These are phyloP conservation scores for Euphorbia tirucalli DNA, from an alignment of 345 rosid genomes.

Conservation along the genomic window DNA sequence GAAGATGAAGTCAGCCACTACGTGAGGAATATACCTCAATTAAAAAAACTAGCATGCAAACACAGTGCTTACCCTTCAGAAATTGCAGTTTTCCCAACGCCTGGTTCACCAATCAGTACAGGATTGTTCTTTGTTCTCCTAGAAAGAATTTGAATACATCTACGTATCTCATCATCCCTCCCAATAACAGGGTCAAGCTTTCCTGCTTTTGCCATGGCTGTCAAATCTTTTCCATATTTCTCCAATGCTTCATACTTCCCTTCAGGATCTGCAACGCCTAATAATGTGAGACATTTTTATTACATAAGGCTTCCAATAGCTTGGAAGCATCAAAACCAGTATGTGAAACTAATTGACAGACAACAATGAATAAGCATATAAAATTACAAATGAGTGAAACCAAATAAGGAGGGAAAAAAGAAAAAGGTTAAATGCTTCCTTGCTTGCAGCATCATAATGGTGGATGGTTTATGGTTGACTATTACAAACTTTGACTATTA, in stretches of 20 bases:
- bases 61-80: slow-evolving; percentile 78
- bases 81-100: slow-evolving; percentile 98
- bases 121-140: slow-evolving; percentile 99
- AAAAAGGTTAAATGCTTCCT: not conserved
- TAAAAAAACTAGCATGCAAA: not conserved
- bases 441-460: not conserved
- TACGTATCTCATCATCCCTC: slow-evolving; percentile 97
- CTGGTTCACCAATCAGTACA: slow-evolving; percentile 97
- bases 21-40: not conserved
- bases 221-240: slow-evolving; percentile 94
- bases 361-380: not conserved
- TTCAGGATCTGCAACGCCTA: slow-evolving; percentile 71
- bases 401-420: not conserved
- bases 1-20: not conserved
- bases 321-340: not conserved
- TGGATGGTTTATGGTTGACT: not conserved
- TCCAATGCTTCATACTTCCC: slow-evolving; percentile 96
- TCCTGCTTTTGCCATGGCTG: slow-evolving; percentile 95
- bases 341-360: slow-evolving; percentile 5
- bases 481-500: not conserved
- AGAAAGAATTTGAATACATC: slow-evolving; percentile 96
- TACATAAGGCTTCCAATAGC: not conserved
- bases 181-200: slow-evolving; percentile 98
- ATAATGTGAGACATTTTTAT: slow-evolving; percentile 11
- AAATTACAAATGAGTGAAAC: not conserved